phyloP scores from a whole-genome alignment of 1,139 yeast species.

The Saccharomycopsis phalli region DNA sequence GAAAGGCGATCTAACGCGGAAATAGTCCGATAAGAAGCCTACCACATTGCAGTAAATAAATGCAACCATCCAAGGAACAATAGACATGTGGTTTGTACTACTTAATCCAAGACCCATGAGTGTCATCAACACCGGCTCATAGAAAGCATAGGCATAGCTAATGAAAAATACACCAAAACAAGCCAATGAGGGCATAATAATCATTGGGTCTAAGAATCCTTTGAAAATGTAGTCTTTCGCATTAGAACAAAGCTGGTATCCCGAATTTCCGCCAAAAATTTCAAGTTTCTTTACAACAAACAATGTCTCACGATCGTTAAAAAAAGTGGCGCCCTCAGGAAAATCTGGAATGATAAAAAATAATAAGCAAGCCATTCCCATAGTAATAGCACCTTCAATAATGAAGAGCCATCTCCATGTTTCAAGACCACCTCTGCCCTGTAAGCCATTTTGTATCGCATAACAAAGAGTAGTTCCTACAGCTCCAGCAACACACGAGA shows the following conservation, averaged over 20 bases:
- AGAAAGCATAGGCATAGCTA: conserved; percentile 63
- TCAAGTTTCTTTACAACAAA: conserved; percentile 47
- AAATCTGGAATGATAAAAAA: conserved; percentile 49
- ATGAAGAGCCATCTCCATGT: conserved; percentile 72
- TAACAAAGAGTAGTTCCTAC: conserved; percentile 66
- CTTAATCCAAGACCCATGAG: conserved; percentile 50
- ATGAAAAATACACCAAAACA: conserved; percentile 61
- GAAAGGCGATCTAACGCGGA: conserved; percentile 41
- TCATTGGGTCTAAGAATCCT: conserved; percentile 38
- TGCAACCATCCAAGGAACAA: conserved; percentile 64
- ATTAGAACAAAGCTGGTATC: conserved; percentile 14
- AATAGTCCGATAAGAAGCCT: conserved; percentile 42
- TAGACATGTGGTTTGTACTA: conserved; percentile 56
- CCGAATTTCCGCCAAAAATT: conserved; percentile 45
- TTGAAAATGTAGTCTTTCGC: conserved; percentile 25
- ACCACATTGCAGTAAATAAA: conserved; percentile 37
- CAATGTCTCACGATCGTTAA: conserved; percentile 38
- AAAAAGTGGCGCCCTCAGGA: conserved; percentile 46
- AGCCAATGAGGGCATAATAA: conserved; percentile 49
- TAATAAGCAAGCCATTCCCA: conserved; percentile 29
- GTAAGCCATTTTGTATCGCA: conserved; percentile 32
- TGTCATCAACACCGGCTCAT: conserved; percentile 55
- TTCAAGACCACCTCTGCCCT: conserved; percentile 35
- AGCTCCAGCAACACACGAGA: conserved; percentile 67
- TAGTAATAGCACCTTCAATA: conserved; percentile 54